Conservation (phyloP, 2,329 filamentous ascomycete species). For the Verticillium longisporum region DNA sequence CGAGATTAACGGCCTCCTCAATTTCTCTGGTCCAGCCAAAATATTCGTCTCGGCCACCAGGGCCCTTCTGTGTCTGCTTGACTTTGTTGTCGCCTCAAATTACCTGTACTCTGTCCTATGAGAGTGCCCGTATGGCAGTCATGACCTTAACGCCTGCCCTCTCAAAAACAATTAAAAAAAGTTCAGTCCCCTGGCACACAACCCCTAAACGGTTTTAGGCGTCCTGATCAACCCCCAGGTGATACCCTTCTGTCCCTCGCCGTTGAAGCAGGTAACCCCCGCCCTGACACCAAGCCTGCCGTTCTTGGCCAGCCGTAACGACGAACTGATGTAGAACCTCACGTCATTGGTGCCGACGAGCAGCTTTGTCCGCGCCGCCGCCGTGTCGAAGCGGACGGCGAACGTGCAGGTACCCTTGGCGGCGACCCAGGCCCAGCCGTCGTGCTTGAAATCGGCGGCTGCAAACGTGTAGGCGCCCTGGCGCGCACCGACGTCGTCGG, state of each 20-base stretch:
- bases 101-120: no score
- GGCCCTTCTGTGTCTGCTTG: no score
- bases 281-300: constrained; percentile 7
- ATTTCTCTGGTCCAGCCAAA: no score
- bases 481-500: background rate
- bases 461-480: constrained; percentile 8
- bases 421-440: constrained; percentile 8
- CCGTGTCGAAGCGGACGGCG: constrained; percentile 2
- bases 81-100: no score
- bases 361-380: constrained; percentile 1
- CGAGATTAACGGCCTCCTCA: no score
- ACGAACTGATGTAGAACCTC: constrained; percentile 7
- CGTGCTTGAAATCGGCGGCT: constrained; percentile 3
- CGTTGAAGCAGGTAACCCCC: constrained; percentile 6
- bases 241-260: constrained; percentile 3
- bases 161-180: no score
- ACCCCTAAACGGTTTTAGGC: background rate
- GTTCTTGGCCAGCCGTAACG: constrained; percentile 1
- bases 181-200: background rate
- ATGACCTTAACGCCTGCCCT: no score
- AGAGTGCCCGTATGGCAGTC: no score
- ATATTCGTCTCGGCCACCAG: no score
- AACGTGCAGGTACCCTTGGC: constrained; percentile 9
- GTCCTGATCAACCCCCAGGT: constrained; percentile 7
- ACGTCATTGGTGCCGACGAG: constrained; percentile 11